Evolutionary conservation across 2,329 filamentous ascomycete species (phyloP), one percentile per base, ranked within the genome.

Genomic region (Alternaria sp.): DNA sequence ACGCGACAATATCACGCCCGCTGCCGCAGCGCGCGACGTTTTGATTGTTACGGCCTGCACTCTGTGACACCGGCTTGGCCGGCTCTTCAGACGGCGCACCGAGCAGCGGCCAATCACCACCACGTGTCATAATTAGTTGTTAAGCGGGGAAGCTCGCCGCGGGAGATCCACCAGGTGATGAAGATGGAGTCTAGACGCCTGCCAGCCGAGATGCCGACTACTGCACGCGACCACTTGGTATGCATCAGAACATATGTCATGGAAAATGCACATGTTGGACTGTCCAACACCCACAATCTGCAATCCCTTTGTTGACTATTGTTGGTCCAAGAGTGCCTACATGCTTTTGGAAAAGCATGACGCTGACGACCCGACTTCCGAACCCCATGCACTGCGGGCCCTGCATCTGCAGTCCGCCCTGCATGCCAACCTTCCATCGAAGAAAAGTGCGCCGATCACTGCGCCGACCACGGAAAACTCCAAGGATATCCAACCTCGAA

Each of bases 51-150:
- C 59, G 59, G 59, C 54, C 59, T 49, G 53, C 45, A 57, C 65
- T 54, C 62, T 67, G 64, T 52, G 25, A 63, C 62, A 65, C 62
- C 25, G 44, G 44, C 58, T 44, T 32, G 49, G 30, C 40, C 52
- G 52, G 46, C 51, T 49, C 52, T 19, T 40, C 32, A 53, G 49
- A 26, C 57, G 57, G 55, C 63, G 43, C 32, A 47, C 36, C 36
- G 5, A 25, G 51, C 40, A 10, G 40, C 57, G 51, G 47, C 62
- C 62, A 61, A 69, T 69, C 63, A 67, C 36, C 17, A 58, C 47
- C 61, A 58, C 65, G 58, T 63, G 65, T 59, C 60, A 46, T 46
- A 50, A 7, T 36, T 25, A 28, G 21, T 43, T 47, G 50, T 50
- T 52, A 52, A 46, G 60, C 47, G 61, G 61, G 63, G 58, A 47